phyloP scores from a whole-genome alignment of 208 protist species.

The Leptomonas pyrrhocoris region DNA sequence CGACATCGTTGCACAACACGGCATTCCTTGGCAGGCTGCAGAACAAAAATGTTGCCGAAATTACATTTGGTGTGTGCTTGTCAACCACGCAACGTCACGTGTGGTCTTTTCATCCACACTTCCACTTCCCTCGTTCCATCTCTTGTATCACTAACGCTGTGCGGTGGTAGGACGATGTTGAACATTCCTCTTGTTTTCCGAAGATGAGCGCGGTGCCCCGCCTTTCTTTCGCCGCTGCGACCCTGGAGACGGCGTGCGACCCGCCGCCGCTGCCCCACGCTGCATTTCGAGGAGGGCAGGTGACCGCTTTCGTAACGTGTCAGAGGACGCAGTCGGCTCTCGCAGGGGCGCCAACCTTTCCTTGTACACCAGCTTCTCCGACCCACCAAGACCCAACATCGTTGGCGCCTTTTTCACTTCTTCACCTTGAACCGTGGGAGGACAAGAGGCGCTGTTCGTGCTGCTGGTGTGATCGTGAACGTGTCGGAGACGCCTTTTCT shows the following conservation, averaged over 20 bases:
- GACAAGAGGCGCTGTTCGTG: background rate
- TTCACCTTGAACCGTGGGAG: background rate
- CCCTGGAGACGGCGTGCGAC: constrained; percentile 6
- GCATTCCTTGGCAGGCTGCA: too few relatives aligned
- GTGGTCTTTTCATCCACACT: constrained; percentile 1
- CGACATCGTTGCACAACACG: too few relatives aligned
- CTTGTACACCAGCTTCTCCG: background rate
- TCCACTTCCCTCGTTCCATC: background rate
- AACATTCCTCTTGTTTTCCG: background rate
- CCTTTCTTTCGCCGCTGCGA: background rate
- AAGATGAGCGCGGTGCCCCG: constrained; percentile 6
- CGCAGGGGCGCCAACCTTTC: constrained; percentile 3
- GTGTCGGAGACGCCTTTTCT: background rate
- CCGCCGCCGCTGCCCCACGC: constrained; percentile 10
- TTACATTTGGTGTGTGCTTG: too few relatives aligned
- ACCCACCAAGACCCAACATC: background rate
- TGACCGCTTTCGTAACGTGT: background rate
- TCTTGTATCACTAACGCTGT: background rate
- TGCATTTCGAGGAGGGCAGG: background rate
- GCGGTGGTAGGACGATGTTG: constrained; percentile 14
- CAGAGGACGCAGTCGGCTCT: constrained; percentile 9
- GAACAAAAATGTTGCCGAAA: too few relatives aligned
- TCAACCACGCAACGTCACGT: background rate
- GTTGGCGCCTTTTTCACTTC: background rate
- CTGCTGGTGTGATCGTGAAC: background rate